These are phyloP conservation scores for Talaromyces atroroseus DNA, from an alignment of 2,329 filamentous ascomycete genomes.

Conservation along the genomic window DNA sequence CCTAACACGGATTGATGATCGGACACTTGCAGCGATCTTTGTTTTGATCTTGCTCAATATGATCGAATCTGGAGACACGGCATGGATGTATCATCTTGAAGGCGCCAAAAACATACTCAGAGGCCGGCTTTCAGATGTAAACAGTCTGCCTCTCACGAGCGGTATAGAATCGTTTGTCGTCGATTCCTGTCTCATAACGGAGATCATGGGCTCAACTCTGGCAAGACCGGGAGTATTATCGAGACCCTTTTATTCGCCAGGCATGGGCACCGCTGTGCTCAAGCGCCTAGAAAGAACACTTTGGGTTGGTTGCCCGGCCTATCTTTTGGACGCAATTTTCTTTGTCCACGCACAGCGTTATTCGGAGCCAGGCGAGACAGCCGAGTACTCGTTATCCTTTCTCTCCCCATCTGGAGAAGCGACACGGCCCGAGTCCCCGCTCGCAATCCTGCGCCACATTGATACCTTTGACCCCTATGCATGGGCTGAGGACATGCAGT, in stretches of 20 bases:
- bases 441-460: constrained; percentile 32
- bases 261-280: constrained; percentile 31
- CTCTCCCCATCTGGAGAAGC: constrained; percentile 22
- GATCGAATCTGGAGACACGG: constrained; percentile 46
- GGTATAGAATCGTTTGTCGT: constrained; percentile 34
- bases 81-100: constrained; percentile 49
- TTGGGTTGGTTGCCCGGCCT: constrained; percentile 38
- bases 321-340: constrained; percentile 37
- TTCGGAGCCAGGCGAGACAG: constrained; percentile 22
- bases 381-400: constrained; percentile 23
- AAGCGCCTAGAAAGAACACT: constrained; percentile 37
- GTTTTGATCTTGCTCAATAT: constrained; percentile 48
- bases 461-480: constrained; percentile 32
- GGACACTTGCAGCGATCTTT: constrained; percentile 42
- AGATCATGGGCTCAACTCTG: constrained; percentile 40
- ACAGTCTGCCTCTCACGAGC: constrained; percentile 15
- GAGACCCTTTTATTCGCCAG: constrained; percentile 33
- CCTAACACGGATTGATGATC: constrained; percentile 34
- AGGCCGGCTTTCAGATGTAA: constrained; percentile 17
- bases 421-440: constrained; percentile 27
- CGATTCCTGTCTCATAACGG: constrained; percentile 35
- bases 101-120: constrained; percentile 46
- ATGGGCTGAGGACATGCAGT: constrained; percentile 36
- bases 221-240: constrained; percentile 35
- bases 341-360: constrained; percentile 36